A percentile compares a stretch with the other conserved stretches of the same genome.
phyloP scores from a whole-genome alignment of 345 rosid species.

The Mallotus nudiflorus region DNA sequence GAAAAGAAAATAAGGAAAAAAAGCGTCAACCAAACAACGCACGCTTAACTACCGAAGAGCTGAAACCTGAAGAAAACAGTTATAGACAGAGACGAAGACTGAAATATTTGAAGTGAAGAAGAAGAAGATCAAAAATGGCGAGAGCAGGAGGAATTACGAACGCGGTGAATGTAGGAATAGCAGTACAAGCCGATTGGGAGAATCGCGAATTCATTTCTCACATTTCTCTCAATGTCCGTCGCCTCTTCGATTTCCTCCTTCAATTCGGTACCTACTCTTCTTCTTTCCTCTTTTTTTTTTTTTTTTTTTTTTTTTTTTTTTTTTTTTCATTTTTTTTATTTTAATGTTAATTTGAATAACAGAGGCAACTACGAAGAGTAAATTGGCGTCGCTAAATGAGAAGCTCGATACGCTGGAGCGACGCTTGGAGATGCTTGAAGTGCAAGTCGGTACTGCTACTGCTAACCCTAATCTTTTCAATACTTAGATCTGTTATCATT shows the following conservation, averaged over 20 bases:
- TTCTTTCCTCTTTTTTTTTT: too few species aligned
- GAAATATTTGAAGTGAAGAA: neutral
- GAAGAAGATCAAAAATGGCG: too few species aligned
- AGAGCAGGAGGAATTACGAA: slow-evolving; percentile 96
- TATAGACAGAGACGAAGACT: too few species aligned
- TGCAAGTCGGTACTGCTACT: slow-evolving; percentile 86
- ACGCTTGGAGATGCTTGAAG: slow-evolving; percentile 82
- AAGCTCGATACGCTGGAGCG: slow-evolving; percentile 88
- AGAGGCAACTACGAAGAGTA: slow-evolving; percentile 94
- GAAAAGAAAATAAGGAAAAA: too few species aligned
- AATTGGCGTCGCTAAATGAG: slow-evolving; percentile 77
- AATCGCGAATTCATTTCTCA: slow-evolving; percentile 97
- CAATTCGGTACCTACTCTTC: slow-evolving; percentile 60
- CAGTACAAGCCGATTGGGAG: slow-evolving; percentile 99
- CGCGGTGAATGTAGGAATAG: slow-evolving; percentile 99
- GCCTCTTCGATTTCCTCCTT: slow-evolving; percentile 95
- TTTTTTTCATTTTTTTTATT: neutral
- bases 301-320: neutral
- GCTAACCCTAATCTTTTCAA: slow-evolving; percentile 79
- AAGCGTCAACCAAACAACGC: too few species aligned
- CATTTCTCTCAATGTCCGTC: slow-evolving; percentile 96
- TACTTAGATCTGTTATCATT: slow-evolving; percentile 39
- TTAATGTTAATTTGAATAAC: neutral
- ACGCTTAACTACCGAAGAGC: too few species aligned
- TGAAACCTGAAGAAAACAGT: too few species aligned